A percentile compares a stretch with the other conserved stretches of the same genome.
phyloP scores from a whole-genome alignment of 345 rosid species.

The Rhodamnia rubescens region DNA sequence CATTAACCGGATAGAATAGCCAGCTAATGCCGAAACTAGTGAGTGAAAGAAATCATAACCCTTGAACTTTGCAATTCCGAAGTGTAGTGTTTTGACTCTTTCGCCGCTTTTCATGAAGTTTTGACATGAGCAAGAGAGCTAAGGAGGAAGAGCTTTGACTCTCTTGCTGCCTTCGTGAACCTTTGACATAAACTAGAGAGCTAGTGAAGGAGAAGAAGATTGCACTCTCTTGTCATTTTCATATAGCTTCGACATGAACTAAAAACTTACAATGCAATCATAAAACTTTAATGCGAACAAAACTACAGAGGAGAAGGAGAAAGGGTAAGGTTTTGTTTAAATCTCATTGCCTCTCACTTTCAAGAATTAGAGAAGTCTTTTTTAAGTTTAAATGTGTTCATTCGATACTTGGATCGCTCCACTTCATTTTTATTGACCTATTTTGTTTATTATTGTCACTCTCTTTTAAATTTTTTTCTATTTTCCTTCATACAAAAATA shows the following conservation, averaged over 20 bases:
- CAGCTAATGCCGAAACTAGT: background rate
- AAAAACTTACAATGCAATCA: background rate
- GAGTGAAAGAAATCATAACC: background rate
- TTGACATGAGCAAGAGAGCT: background rate
- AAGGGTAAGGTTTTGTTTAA: background rate
- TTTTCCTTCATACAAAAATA: background rate
- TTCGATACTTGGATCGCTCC: background rate
- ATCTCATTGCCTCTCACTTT: background rate
- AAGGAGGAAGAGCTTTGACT: background rate
- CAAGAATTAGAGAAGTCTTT: background rate
- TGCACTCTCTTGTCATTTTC: background rate
- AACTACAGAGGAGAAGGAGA: background rate
- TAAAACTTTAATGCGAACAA: background rate
- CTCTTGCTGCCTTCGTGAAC: background rate
- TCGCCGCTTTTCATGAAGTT: background rate
- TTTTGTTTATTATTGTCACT: background rate
- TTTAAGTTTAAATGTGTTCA: background rate
- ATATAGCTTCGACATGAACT: background rate
- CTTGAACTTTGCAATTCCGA: rapidly evolving
- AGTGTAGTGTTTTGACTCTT: background rate
- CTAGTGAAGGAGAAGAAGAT: background rate
- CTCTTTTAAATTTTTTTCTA: background rate
- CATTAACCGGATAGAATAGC: background rate
- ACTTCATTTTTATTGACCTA: background rate
- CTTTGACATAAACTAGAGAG: background rate